Percentiles rank a stretch among this genome's conserved stretches.
These are phyloP conservation scores for Citrus trifoliata DNA, from an alignment of 345 rosid species.

Conservation along the genomic window DNA sequence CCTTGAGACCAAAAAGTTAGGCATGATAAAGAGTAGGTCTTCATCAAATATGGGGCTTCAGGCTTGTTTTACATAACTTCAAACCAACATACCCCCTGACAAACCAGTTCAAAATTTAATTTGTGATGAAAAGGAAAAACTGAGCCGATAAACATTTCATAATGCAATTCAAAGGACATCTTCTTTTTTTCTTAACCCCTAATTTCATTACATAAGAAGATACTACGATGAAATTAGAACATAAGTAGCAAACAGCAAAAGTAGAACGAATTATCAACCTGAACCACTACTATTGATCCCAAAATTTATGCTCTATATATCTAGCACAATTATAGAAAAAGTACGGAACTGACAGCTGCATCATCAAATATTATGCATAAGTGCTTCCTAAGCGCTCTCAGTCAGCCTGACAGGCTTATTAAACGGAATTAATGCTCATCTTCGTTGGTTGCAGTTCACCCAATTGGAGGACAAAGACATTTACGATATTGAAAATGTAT, in stretches of 20 bases:
- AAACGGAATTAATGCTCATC: no score
- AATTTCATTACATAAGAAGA: not conserved
- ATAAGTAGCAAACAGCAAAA: not conserved
- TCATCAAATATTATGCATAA: no score
- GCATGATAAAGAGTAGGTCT: slow-evolving; percentile 58
- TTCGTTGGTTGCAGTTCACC: no score
- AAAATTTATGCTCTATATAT: no score
- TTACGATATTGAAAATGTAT: no score
- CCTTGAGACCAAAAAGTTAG: slow-evolving; percentile 58
- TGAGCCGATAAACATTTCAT: slow-evolving; percentile 22
- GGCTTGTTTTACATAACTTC: slow-evolving; percentile 81
- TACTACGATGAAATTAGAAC: not conserved
- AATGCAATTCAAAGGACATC: slow-evolving; percentile 17
- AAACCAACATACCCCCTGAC: slow-evolving; percentile 98
- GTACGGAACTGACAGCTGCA: no score
- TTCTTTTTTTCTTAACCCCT: not conserved
- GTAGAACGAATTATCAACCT: not conserved
- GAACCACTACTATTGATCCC: not conserved
- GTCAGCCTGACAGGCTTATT: no score
- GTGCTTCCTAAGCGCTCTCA: no score
- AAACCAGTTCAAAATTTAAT: slow-evolving; percentile 75
- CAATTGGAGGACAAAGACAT: no score
- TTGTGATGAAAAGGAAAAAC: slow-evolving; percentile 30
- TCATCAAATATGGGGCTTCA: slow-evolving; percentile 74
- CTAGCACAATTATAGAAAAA: no score